Evolutionary conservation across 805 yeast genomes (phyloP), one percentile per base, ranked within the genome.

Genomic region (Pichia gijzeniarum): DNA sequence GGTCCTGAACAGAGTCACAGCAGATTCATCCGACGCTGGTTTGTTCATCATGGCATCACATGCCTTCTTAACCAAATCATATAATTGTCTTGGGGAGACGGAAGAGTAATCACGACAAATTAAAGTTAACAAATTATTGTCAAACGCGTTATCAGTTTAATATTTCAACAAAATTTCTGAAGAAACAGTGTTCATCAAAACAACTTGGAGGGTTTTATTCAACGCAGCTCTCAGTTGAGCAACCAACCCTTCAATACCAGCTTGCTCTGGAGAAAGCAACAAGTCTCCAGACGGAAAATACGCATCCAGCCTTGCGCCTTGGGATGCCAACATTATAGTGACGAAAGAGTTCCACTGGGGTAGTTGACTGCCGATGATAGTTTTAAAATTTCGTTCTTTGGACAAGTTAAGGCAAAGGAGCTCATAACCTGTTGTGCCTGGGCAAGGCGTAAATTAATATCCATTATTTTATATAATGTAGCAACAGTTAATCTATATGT

Each of bases 131-230:
- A 40, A 33, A 4, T 13, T 27, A 20, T n/a, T n/a, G 12, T 37
- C 43, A 27, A 32, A 40, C 16, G 16, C 43, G 33, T 22, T 21
- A 5, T 40, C 43, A 19, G 32, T 5, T 20, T 40, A 25, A 33
- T 40, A 40, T 17, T 33, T 40, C 13, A 25, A 9, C 19, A 38
- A 22, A 19, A 38, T 30, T 22, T 25, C n/a, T 22, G 32, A 5
- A 12, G 33, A 25, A 13, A 38, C 41, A 8, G 28, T 37, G 20
- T 37, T 37, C 40, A 37, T 13, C 38, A 35, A 18, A 4, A 58
- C 40, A 2, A 56, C 38, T 14, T 35, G 38, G 17, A 35, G 20
- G 8, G 38, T 20, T n/a, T 16, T 35, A 25, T 25, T 10, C 10
- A 25, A 25, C 10, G 28, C 28, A 25, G 28, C 6, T 25, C 28